phyloP scores from a whole-genome alignment of 2,329 filamentous ascomycete genomes.

The Botrytis pseudocinerea region DNA sequence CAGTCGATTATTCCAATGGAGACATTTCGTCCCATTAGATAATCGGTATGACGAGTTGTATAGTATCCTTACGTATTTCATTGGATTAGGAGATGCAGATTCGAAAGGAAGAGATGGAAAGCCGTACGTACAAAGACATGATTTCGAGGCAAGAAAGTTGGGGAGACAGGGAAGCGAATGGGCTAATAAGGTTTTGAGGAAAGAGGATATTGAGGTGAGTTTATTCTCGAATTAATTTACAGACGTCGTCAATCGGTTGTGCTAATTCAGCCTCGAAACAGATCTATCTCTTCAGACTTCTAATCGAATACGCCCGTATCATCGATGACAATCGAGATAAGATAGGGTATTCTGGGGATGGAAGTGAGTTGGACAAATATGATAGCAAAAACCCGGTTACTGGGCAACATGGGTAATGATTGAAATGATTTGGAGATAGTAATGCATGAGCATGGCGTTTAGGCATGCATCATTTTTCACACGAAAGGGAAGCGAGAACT shows the following conservation, averaged over 20 bases:
- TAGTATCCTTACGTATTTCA: slow-evolving; percentile 72
- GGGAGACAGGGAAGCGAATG: slow-evolving; percentile 67
- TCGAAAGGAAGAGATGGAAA: slow-evolving; percentile 52
- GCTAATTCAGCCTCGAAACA: slow-evolving; percentile 31
- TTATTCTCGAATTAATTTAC: neutral
- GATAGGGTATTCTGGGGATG: slow-evolving; percentile 41
- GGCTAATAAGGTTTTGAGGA: slow-evolving; percentile 69
- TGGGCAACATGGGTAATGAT: slow-evolving; percentile 26
- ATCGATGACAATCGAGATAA: slow-evolving; percentile 43
- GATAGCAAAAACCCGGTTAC: slow-evolving; percentile 34
- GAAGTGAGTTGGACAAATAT: slow-evolving; percentile 39
- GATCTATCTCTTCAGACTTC: slow-evolving; percentile 63
- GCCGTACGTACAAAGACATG: slow-evolving; percentile 43
- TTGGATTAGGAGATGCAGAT: slow-evolving; percentile 56
- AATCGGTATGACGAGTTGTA: slow-evolving; percentile 71
- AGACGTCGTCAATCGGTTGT: neutral
- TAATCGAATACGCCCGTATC: slow-evolving; percentile 60
- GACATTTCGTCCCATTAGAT: slow-evolving; percentile 80
- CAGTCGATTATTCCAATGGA: slow-evolving; percentile 70
- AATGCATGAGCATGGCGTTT: slow-evolving; percentile 10
- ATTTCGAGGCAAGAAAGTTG: slow-evolving; percentile 62
- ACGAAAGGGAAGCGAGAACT: neutral
- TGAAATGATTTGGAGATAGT: neutral
- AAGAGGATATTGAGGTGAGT: slow-evolving; percentile 71
- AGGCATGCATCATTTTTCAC: neutral